These are phyloP conservation scores for Trichophyton equinum DNA, from an alignment of 2,329 filamentous ascomycete genomes.

Conservation along the genomic window DNA sequence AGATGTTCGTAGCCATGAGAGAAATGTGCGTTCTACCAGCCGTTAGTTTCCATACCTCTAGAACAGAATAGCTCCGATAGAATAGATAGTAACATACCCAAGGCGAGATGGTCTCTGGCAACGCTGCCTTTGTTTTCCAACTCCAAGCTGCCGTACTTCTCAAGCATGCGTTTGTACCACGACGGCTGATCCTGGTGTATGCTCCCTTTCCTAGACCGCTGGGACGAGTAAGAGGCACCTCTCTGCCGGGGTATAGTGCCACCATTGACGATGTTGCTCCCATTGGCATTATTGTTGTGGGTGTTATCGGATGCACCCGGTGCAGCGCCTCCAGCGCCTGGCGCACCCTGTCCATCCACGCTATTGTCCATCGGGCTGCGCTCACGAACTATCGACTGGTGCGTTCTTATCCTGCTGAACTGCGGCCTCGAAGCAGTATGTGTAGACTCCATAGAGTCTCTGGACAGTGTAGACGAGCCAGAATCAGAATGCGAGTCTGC, in stretches of 20 bases:
- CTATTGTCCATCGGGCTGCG: not conserved
- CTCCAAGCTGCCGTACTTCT: slow-evolving; percentile 51
- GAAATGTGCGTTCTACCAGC: slow-evolving; percentile 49
- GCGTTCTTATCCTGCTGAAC: slow-evolving; percentile 3
- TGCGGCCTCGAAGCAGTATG: not conserved
- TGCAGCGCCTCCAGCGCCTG: not conserved
- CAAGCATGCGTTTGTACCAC: slow-evolving; percentile 15
- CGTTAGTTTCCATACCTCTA: not conserved
- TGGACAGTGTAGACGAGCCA: not conserved
- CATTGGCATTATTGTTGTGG: not conserved
- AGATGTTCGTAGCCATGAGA: slow-evolving; percentile 55
- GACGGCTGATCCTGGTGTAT: not conserved
- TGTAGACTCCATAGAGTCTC: not conserved
- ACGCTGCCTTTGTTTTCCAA: slow-evolving; percentile 56
- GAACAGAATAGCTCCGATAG: not conserved
- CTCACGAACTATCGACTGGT: not conserved
- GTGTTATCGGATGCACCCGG: not conserved
- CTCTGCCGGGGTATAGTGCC: not conserved
- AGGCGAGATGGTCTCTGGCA: slow-evolving; percentile 51
- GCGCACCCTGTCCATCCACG: not conserved
- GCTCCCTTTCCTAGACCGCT: not conserved
- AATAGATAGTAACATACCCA: slow-evolving; percentile 34
- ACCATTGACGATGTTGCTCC: not conserved
- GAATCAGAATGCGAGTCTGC: slow-evolving; percentile 1
- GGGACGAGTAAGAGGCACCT: not conserved